Evolutionary conservation across 1,284 basidiomycete species (phyloP).

Genomic region (Mycosarcoma mackinlayi): DNA sequence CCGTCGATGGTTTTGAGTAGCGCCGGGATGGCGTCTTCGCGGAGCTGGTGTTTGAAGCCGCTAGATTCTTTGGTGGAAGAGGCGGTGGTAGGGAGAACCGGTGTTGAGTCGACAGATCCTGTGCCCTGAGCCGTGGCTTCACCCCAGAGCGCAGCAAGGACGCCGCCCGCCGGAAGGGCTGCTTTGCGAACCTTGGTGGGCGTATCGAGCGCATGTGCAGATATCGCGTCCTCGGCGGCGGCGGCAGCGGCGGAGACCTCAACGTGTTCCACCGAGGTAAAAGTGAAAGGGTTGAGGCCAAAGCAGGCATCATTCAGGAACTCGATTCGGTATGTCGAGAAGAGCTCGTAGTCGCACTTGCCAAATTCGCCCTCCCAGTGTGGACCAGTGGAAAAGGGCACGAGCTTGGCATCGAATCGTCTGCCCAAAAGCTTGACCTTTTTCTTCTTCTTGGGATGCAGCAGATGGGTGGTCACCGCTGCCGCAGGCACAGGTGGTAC

Average conservation of each 20-base stretch:
- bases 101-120: neutral
- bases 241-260: conserved; percentile 6
- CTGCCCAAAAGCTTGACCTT: conserved; percentile 63
- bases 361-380: conserved; percentile 60
- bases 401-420: conserved; percentile 62
- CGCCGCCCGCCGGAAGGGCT: conserved; percentile 25
- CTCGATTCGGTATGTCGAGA: conserved; percentile 60
- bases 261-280: conserved; percentile 27
- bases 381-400: conserved; percentile 63
- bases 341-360: conserved; percentile 52
- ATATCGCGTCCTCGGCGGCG: conserved; percentile 7
- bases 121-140: conserved; percentile 18
- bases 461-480: conserved; percentile 22
- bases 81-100: neutral
- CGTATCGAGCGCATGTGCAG: conserved; percentile 4
- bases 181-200: conserved; percentile 25
- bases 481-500: conserved; percentile 23
- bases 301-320: conserved; percentile 59
- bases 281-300: conserved; percentile 64
- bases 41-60: conserved; percentile 33
- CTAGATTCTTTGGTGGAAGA: neutral
- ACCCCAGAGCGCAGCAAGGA: conserved; percentile 41
- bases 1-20: conserved; percentile 51
- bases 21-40: conserved; percentile 44
- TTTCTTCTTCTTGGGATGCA: conserved; percentile 63